A percentile compares a stretch with the other conserved stretches of the same genome.
Conservation (phyloP, 31 red algal species). For the Asparagopsis taxiformis region DNA sequence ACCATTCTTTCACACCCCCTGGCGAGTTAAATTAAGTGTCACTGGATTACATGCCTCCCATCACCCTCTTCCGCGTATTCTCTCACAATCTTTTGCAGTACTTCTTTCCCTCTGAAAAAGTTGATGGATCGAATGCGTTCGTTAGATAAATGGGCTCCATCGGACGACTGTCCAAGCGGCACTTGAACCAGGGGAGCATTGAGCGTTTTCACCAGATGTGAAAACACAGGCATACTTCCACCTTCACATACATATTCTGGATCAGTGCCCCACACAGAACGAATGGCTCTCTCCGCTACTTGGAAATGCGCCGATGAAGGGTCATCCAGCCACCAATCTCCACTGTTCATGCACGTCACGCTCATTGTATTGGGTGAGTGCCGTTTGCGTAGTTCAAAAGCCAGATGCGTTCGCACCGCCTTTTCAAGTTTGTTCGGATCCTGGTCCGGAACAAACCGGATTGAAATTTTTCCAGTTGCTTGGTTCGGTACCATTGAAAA, state of each 20-base stretch:
- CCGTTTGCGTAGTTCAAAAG: slow-evolving; percentile 52
- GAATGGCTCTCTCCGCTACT: slow-evolving; percentile 65
- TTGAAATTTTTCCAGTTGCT: slow-evolving; percentile 66
- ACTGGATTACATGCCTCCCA: neutral
- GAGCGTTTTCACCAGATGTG: slow-evolving; percentile 66
- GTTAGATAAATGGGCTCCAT: slow-evolving; percentile 87
- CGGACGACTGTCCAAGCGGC: slow-evolving; percentile 83
- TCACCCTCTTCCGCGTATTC: slow-evolving; percentile 28
- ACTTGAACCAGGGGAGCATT: slow-evolving; percentile 70
- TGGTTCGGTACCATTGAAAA: slow-evolving; percentile 60
- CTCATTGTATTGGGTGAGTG: slow-evolving; percentile 71
- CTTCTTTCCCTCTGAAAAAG: slow-evolving; percentile 64
- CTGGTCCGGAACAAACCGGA: slow-evolving; percentile 96
- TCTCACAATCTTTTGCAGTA: slow-evolving; percentile 54
- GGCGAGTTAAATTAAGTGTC: neutral
- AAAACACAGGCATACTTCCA: slow-evolving; percentile 86
- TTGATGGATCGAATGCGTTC: slow-evolving; percentile 82
- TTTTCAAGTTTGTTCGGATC: slow-evolving; percentile 64
- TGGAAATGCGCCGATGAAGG: slow-evolving; percentile 42
- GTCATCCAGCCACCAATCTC: slow-evolving; percentile 84
- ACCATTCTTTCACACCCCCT: neutral
- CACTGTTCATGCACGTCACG: slow-evolving; percentile 58
- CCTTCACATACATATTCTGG: slow-evolving; percentile 92
- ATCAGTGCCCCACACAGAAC: slow-evolving; percentile 64
- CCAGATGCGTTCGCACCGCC: slow-evolving; percentile 60